phyloP scores from a whole-genome alignment of 768 basidiomycete species.

The Hypholoma fasciculare region DNA sequence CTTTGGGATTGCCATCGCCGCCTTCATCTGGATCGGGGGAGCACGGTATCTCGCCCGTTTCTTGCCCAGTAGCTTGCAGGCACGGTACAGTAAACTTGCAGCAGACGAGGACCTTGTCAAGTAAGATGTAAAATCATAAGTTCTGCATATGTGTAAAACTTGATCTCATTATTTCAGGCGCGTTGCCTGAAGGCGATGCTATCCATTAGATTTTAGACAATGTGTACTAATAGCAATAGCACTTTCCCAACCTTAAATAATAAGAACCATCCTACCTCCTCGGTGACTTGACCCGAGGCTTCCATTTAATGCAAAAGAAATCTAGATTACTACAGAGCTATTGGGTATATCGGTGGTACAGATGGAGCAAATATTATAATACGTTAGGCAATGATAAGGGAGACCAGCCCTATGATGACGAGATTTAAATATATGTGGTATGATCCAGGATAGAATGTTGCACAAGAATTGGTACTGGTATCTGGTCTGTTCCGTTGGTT shows the following conservation, averaged over 20 bases:
- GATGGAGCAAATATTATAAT: not conserved
- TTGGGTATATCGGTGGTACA: conserved; percentile 1
- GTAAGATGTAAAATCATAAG: conserved; percentile 29
- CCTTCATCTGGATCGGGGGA: conserved; percentile 56
- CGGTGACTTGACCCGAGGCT: too few species aligned
- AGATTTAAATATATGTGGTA: conserved; percentile 1
- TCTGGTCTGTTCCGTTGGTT: conserved; percentile 1
- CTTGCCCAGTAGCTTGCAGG: conserved; percentile 32
- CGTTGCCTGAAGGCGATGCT: conserved; percentile 18
- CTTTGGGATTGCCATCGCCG: conserved; percentile 41
- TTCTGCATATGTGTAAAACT: conserved; percentile 9
- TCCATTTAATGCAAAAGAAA: not conserved
- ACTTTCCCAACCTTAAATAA: too few species aligned
- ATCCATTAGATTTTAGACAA: too few species aligned
- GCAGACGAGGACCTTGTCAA: conserved; percentile 52
- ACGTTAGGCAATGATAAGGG: conserved; percentile 9
- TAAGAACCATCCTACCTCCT: too few species aligned
- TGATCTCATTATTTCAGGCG: conserved; percentile 21
- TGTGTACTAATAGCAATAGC: too few species aligned
- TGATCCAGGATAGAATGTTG: not conserved
- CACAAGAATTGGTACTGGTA: conserved; percentile 1
- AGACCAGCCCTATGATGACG: conserved; percentile 8
- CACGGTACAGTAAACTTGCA: conserved; percentile 45
- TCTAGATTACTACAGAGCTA: not conserved
- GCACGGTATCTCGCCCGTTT: conserved; percentile 42